Evolutionary conservation across 108 stramenopile species (phyloP), one percentile per base, ranked within the genome.

Genomic region (Skeletonema menzelii): DNA sequence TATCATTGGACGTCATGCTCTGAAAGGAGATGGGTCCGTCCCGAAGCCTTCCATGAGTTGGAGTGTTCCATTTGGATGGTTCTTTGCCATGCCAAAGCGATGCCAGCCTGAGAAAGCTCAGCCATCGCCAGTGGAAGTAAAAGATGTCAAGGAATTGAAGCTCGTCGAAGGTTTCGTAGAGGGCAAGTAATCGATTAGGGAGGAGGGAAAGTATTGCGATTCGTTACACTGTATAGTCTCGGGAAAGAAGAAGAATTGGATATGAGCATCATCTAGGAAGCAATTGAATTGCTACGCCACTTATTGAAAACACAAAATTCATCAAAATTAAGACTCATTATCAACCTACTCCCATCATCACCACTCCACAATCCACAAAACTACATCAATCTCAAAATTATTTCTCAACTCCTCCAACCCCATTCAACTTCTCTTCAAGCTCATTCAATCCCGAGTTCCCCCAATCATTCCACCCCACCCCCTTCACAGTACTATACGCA

Each of bases 401-500:
- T 0, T 47, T 47, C 46, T 47, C 49, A 10, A 8, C 8, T 22
- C 20, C 8, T 22, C 20, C 49, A 53, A 20, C 49, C 20, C 71
- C 65, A 72, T 78, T 73, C 42, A 77, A 42, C 59, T 57, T 75
- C 63, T 55, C 58, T 63, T 82, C 86, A 40, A 70, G 75, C 27
- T 82, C 86, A 63, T 82, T 87, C 73, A 87, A 68, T 7, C 86
- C 86, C 70, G 38, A 28, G 55, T 87, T 82, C n/a, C 86, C 86
- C 86, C 86, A 87, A 62, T 87, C 86, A 63, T 84, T 60, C 86
- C 86, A 87, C 8, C 86, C 86, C 37, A 78, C 76, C 27, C 85
- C 85, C 71, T 84, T 87, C 3, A 83, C 82, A 15, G 82, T 83
- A 38, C 77, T 42, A 34, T 84, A 84, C 27, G 86, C 86, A 20